A percentile compares a stretch with the other conserved stretches of the same genome.
Conservation (phyloP, 2,329 filamentous ascomycete genomes). For the Colletotrichum sp. region DNA sequence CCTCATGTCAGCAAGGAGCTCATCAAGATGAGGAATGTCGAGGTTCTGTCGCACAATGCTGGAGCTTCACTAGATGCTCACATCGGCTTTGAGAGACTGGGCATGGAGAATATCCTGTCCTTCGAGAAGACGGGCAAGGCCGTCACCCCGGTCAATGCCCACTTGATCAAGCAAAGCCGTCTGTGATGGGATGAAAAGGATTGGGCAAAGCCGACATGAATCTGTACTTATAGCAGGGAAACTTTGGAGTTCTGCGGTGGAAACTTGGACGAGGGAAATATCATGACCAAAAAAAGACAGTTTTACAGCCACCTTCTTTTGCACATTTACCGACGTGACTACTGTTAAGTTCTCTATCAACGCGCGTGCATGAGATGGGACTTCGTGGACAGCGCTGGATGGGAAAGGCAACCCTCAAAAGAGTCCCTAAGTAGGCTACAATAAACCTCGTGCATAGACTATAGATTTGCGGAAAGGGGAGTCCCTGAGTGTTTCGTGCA, state of each 20-base stretch:
- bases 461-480: accelerated
- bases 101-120: constrained; percentile 14
- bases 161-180: constrained; percentile 17
- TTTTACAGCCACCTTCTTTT: not conserved
- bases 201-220: not conserved
- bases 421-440: too few relatives aligned
- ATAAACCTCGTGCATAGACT: not conserved
- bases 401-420: not conserved
- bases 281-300: not conserved
- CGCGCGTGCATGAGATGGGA: not conserved
- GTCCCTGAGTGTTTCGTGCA: not conserved
- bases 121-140: constrained; percentile 9
- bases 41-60: constrained; percentile 16
- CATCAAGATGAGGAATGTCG: constrained; percentile 14
- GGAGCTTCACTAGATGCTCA: constrained; percentile 15
- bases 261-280: not conserved
- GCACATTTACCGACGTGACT: not conserved
- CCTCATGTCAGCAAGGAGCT: constrained; percentile 40
- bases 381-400: not conserved
- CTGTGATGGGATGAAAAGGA: not conserved
- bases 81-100: constrained; percentile 16
- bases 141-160: constrained; percentile 10
- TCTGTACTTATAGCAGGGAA: not conserved
- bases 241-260: not conserved
- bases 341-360: accelerated